A percentile compares a stretch with the other conserved stretches of the same genome.
phyloP scores from a whole-genome alignment of 441 rosid species.

The Mallotus repandus region DNA sequence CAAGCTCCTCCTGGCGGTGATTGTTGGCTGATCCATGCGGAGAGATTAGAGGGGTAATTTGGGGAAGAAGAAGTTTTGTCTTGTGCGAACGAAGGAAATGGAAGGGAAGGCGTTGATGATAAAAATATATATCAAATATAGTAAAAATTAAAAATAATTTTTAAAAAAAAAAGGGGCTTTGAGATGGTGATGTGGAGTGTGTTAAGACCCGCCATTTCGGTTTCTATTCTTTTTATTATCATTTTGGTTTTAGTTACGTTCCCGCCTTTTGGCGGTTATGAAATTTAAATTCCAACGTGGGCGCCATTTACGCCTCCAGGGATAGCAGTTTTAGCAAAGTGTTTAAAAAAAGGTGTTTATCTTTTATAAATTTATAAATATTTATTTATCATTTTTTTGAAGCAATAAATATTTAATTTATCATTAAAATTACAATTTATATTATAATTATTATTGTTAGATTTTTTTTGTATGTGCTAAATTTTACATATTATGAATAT shows the following conservation, averaged over 20 bases:
- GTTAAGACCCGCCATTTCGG: conserved; percentile 13
- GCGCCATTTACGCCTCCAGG: not conserved
- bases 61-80: not conserved
- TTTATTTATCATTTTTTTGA: too few relatives aligned
- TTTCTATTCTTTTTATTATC: not conserved
- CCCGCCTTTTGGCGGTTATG: conserved; percentile 8
- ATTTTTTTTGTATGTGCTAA: too few relatives aligned
- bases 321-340: too few relatives aligned
- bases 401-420: too few relatives aligned
- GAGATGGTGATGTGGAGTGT: not conserved
- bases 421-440: too few relatives aligned
- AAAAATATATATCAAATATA: too few relatives aligned
- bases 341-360: too few relatives aligned
- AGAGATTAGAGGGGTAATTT: conserved; percentile 11
- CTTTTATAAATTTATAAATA: too few relatives aligned
- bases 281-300: not conserved
- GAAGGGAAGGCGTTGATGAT: not conserved
- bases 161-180: too few relatives aligned
- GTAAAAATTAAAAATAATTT: too few relatives aligned
- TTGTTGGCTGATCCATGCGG: conserved; percentile 46
- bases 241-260: not conserved
- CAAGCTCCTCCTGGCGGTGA: conserved; percentile 49
- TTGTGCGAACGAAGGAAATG: not conserved
- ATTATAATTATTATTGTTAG: too few relatives aligned
- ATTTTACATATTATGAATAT: too few relatives aligned